Evolutionary conservation across 768 basidiomycete genomes (phyloP), one percentile per base, ranked within the genome.

Genomic region (Chalciporus pseudorubinellus): DNA sequence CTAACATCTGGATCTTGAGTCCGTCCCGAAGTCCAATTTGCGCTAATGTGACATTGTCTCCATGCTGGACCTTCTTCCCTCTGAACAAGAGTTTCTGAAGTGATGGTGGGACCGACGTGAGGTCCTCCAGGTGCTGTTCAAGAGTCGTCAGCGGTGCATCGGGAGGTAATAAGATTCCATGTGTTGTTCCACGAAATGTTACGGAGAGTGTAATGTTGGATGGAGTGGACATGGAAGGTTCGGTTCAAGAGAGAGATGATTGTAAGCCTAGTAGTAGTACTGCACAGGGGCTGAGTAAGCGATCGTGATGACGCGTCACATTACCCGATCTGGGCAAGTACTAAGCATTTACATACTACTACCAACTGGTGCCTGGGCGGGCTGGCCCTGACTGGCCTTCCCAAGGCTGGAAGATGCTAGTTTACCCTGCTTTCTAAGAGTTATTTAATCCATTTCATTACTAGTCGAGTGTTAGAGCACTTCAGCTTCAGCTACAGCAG

Each of bases 21-120:
- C 87, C 86, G 53, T 81, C 70, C 59, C 77, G 83, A 36, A 91
- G 61, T n/a, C 88, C 87, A 0, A 71, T 72, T 60, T 79, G 67
- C 62, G 61, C 3, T 3, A 78, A 42, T 12, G 66, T 58, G 73
- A 59, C 24, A 61, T 74, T 42, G 51, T 69, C 21, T 58, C 36
- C 60, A 56, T 16, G 66, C 42, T 16, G 67, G 29, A 65, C 50
- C 46, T 71, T 78, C 74, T 85, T 89, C 29, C 88, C 86, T 62
- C 82, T 87, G 70, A 78, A 85, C 9, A 90, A 64, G 38, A 90
- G 72, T 60, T 91, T 92, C 71, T 91, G 88, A 36, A 83, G 69
- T 3, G 74, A 63, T 4, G 81, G 75, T 0, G 87, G 85, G 11
- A 90, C 83, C 21, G 75, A 73, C 2, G 87, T 90, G 24, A 88